Base-by-base conservation (phyloP, 331 rosid species). In the Stylosanthes scabra region DNA sequence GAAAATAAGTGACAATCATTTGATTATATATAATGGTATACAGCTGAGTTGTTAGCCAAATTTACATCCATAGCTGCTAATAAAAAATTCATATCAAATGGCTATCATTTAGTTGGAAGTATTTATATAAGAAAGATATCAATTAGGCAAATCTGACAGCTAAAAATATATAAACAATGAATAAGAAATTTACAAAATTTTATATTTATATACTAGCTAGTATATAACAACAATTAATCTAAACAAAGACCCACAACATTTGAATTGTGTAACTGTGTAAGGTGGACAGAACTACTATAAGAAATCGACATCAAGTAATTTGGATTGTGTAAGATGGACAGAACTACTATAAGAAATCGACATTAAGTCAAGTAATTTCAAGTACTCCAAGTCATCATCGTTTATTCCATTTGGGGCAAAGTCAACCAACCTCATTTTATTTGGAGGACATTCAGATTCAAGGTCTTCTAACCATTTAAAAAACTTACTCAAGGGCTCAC, bases 331-430 rank as follows among this genome's bases (percentile, higher is more conserved):
- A 29, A 31, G 37, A 4, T 9, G 29, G 78, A 16, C 7, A 31
- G 75, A 61, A 60, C 64, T 54, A 45, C 45, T 41, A 41, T 41
- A 88, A 84, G 11, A 66, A 2, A 3, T 78, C 81, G 0, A 91
- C n/a, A n/a, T n/a, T n/a, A n/a, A 85, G 63, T 91, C 93, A 56
- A 0, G 68, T 59, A 89, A 68, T 84, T 87, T 90, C 57, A 89
- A 3, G 71, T 60, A 89, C 12, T 73, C 63, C 10, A 8, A 13
- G 59, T 61, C 56, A 69, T 72, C 52, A 16, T 78, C 56, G 63
- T 31, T 31, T 31, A 31, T 31, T 31, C 52, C 66, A 70, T 31
- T 31, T 31, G 68, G 14, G 42, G 57, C 60, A 14, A 60, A 61
- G 69, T 29, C 66, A 28, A n/a, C 56, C 27, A 51, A 28, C 46